Percentiles rank a stretch among this genome's conserved stretches.
These are phyloP conservation scores for Mycosphaerella sp. DNA, from an alignment of 2,329 filamentous ascomycete species.

Conservation along the genomic window DNA sequence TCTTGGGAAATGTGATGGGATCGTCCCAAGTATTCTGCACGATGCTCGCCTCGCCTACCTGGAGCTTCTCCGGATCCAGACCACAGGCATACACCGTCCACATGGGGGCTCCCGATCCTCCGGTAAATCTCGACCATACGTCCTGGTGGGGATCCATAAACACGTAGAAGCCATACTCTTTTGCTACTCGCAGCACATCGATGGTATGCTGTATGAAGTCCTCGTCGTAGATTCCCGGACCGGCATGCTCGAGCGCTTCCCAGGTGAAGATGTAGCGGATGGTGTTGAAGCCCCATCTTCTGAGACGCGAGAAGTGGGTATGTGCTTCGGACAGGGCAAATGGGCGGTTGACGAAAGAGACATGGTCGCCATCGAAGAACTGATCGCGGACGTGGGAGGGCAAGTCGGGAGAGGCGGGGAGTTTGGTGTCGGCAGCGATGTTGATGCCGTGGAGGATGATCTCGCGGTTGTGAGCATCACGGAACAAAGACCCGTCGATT, in stretches of 20 bases:
- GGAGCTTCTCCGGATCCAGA: constrained; percentile 78
- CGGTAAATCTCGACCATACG: constrained; percentile 93
- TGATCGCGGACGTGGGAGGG: constrained; percentile 70
- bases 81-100: constrained; percentile 97
- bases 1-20: constrained; percentile 83
- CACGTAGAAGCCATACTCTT: constrained; percentile 86
- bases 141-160: constrained; percentile 99
- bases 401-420: constrained; percentile 68
- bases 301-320: constrained; percentile 76
- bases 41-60: constrained; percentile 79
- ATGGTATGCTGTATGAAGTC: constrained; percentile 91
- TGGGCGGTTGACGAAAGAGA: constrained; percentile 80
- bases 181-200: constrained; percentile 72
- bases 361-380: constrained; percentile 90
- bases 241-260: constrained; percentile 94
- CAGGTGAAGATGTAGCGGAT: constrained; percentile 97
- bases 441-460: constrained; percentile 91
- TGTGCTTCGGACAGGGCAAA: constrained; percentile 79
- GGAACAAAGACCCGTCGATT: constrained; percentile 80
- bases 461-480: constrained; percentile 74
- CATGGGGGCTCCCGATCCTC: constrained; percentile 91
- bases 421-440: constrained; percentile 82
- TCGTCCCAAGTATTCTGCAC: constrained; percentile 92
- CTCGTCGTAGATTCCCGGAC: constrained; percentile 88
- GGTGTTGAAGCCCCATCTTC: constrained; percentile 89